Evolutionary conservation across 345 rosid species (phyloP), one percentile per base, ranked within the genome.

Genomic region (Corchorus capsularis): DNA sequence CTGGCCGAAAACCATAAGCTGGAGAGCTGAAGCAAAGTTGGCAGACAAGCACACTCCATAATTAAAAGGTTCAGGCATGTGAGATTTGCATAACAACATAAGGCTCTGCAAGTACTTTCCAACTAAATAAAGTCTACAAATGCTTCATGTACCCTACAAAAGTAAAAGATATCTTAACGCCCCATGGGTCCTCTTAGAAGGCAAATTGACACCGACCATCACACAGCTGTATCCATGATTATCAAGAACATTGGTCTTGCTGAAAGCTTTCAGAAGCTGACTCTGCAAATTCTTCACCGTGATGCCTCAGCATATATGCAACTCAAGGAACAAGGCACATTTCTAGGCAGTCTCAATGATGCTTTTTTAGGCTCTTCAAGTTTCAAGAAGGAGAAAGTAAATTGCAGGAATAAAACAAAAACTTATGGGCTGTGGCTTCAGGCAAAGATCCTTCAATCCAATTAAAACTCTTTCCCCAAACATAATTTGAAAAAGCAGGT

Each of bases 401-500:
- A 49, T 52, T 13, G 64, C 79, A 75, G 37, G 55, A 41, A 61
- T 9, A 71, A 74, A 72, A 49, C 52, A 74, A 65, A 74, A 55
- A 73, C 43, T 57, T 77, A 65, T 22, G 17, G 47, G 61, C 69
- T 63, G 65, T 22, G 45, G 60, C 20, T 60, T 74, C 78, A 82
- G 71, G 50, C 66, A 69, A 32, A 50, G 41, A 53, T 27, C 59
- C 59, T 80, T 76, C 72, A 62, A 55, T 56, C 71, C 70, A 52
- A 76, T 6, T 19, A 39, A 35, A 63, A 49, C 56, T 61, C 45
- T 66, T 71, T 52, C 64, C 41, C 43, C 70, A 59, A 73, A 35
- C 57, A 63, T 55, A 78, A 77, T 50, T 71, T 56, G 37, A 66
- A 62, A 76, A 81, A 55, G 52, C 74, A 45, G 75, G 74, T 75